phyloP scores from a whole-genome alignment of 192 early-diverging fungal species.

The Mycoemilia scoparia region DNA sequence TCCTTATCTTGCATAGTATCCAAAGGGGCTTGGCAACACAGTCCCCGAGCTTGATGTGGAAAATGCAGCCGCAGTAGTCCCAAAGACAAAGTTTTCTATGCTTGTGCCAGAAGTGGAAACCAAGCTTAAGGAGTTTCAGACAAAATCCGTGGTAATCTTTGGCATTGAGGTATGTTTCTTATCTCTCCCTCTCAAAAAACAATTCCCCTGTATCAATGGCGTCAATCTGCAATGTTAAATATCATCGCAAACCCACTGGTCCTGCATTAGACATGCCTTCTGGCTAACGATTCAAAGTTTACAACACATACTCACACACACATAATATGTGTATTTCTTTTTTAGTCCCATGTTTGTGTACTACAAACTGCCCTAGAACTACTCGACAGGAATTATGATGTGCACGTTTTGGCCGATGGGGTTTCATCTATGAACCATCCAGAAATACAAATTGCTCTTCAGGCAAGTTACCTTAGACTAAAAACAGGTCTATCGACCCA shows the following conservation, averaged over 20 bases:
- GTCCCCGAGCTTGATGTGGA: constrained; percentile 56
- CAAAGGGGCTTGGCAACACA: constrained; percentile 55
- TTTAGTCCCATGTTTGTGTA: constrained; percentile 90
- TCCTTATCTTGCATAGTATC: too few relatives aligned
- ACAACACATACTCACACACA: too few relatives aligned
- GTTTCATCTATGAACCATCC: constrained; percentile 70
- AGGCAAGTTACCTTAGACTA: constrained; percentile 41
- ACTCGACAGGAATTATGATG: constrained; percentile 51
- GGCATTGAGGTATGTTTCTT: too few relatives aligned
- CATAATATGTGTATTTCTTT: too few relatives aligned
- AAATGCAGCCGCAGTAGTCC: constrained; percentile 31
- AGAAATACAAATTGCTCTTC: constrained; percentile 69
- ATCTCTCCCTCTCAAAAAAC: constrained; percentile 16
- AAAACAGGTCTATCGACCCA: too few relatives aligned
- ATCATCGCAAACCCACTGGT: constrained; percentile 1
- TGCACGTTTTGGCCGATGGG: constrained; percentile 83
- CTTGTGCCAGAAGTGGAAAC: constrained; percentile 36
- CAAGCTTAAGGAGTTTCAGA: constrained; percentile 28
- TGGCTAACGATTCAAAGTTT: too few relatives aligned
- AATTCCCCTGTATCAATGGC: too few relatives aligned
- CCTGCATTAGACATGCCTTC: too few relatives aligned
- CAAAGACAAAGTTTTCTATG: constrained; percentile 90
- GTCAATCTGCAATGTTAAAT: too few relatives aligned
- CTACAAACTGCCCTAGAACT: constrained; percentile 87
- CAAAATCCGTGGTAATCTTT: constrained; percentile 61